These are phyloP conservation scores for Chenopodium berlandieri DNA, from an alignment of 148 eudicot genomes.

Conservation along the genomic window DNA sequence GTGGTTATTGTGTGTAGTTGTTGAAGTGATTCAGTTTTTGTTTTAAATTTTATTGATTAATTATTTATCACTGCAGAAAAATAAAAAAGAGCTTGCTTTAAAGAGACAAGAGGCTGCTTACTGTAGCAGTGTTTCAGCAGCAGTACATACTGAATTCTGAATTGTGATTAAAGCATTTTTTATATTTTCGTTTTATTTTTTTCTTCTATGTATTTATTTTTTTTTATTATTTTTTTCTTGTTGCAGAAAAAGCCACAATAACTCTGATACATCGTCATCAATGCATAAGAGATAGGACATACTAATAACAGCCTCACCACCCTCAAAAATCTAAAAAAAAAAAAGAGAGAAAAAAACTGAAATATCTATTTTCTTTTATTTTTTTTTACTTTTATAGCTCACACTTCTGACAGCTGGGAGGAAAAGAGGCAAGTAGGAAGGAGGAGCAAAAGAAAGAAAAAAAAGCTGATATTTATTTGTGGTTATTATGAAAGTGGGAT, in stretches of 20 bases:
- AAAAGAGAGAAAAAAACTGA: not conserved
- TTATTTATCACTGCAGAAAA: slow-evolving; percentile 35
- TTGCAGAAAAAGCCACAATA: slow-evolving; percentile 27
- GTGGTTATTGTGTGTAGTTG: not conserved
- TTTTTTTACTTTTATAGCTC: not conserved
- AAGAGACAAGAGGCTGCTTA: slow-evolving; percentile 18
- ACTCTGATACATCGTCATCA: slow-evolving; percentile 64
- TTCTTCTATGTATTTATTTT: not conserved
- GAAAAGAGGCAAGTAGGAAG: not conserved
- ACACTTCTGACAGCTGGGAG: not conserved
- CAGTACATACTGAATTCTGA: slow-evolving; percentile 25
- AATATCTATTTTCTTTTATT: slow-evolving; percentile 3
- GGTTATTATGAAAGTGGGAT: slow-evolving; percentile 43
- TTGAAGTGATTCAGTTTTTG: slow-evolving; percentile 36
- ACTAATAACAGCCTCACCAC: slow-evolving; percentile 14
- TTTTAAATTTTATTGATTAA: slow-evolving; percentile 18
- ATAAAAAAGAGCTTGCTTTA: slow-evolving; percentile 20
- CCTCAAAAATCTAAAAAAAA: not conserved
- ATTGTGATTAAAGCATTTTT: slow-evolving; percentile 15
- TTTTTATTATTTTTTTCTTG: slow-evolving; percentile 2
- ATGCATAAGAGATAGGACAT: slow-evolving; percentile 50
- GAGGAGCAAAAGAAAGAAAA: not conserved
- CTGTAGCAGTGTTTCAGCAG: slow-evolving; percentile 22
- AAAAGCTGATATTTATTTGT: not conserved
- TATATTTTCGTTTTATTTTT: not conserved